Conservation (phyloP, 148 eudicot genomes). For the Diospyros kaki region DNA sequence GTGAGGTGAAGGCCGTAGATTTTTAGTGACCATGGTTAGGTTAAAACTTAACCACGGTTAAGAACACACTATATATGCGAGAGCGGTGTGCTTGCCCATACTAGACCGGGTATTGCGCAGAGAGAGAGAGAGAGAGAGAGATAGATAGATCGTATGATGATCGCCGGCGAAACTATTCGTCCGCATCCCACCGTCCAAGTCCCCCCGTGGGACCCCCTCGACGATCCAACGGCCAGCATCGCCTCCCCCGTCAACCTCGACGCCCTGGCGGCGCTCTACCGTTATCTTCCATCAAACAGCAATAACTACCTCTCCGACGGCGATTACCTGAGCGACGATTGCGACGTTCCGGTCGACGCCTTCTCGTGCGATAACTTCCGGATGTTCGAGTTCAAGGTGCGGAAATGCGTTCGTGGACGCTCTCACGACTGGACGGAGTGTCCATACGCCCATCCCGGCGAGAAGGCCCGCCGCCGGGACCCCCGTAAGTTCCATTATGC, state of each 20-base stretch:
- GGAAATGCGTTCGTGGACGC: conserved; percentile 55
- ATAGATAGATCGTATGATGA: conserved; percentile 21
- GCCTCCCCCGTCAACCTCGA: conserved; percentile 21
- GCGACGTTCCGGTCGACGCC: conserved; percentile 35
- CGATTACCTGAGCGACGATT: conserved; percentile 15
- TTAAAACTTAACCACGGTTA: conserved; percentile 6
- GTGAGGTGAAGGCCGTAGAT: no score
- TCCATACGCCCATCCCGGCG: conserved; percentile 65
- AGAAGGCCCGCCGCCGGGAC: conserved; percentile 69
- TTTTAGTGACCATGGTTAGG: not conserved
- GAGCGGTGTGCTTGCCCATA: not conserved
- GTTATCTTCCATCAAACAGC: conserved; percentile 48
- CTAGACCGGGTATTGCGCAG: no score
- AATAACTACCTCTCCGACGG: conserved; percentile 14
- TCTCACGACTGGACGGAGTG: conserved; percentile 88
- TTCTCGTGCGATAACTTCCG: conserved; percentile 68
- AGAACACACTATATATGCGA: not conserved
- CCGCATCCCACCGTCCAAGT: conserved; percentile 63
- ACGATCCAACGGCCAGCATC: conserved; percentile 36
- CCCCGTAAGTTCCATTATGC: conserved; percentile 55
- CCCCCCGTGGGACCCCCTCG: conserved; percentile 50
- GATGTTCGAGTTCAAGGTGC: conserved; percentile 76
- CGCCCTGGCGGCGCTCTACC: conserved; percentile 42
- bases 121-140: not conserved
- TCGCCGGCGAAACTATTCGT: conserved; percentile 24